Conservation (phyloP, 169 alveolate species). For the Eimeria maxima region DNA sequence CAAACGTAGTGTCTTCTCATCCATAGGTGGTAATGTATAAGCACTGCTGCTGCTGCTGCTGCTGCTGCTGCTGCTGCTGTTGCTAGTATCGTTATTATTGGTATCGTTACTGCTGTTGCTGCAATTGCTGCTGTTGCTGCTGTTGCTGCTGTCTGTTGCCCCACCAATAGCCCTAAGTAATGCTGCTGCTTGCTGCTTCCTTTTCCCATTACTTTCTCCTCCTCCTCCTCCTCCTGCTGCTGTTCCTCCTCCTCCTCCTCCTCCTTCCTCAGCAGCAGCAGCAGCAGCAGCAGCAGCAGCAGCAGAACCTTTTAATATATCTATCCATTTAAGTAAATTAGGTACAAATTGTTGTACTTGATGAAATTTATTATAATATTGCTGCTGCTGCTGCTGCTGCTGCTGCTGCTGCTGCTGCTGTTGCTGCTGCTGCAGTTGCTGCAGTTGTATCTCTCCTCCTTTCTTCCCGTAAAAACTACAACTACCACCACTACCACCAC, state of each 20-base stretch:
- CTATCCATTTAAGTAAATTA: slow-evolving; percentile 52
- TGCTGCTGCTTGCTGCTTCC: not conserved
- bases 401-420: too few relatives aligned
- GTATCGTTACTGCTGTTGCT: too few relatives aligned
- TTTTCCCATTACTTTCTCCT: not conserved
- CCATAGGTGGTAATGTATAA: not conserved
- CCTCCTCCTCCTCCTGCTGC: not conserved
- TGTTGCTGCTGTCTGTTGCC: not conserved
- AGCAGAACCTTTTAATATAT: too few relatives aligned
- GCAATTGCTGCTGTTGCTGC: slow-evolving; percentile 5
- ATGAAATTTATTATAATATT: not conserved
- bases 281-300: slow-evolving; percentile 19
- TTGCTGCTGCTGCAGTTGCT: too few relatives aligned
- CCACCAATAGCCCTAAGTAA: not conserved
- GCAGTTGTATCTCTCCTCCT: too few relatives aligned
- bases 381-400: not conserved
- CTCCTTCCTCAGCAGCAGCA: too few relatives aligned
- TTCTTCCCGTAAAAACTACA: too few relatives aligned
- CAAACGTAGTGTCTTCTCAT: not conserved
- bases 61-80: slow-evolving; percentile 22
- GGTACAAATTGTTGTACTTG: slow-evolving; percentile 76
- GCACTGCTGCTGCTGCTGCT: not conserved
- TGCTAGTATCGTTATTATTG: too few relatives aligned
- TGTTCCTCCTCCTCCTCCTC: not conserved
- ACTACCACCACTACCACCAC: not conserved